A percentile compares a stretch with the other conserved stretches of the same genome.
These are phyloP conservation scores for Globisporangium cylindrosporum DNA, from an alignment of 352 stramenopile genomes.

Conservation along the genomic window DNA sequence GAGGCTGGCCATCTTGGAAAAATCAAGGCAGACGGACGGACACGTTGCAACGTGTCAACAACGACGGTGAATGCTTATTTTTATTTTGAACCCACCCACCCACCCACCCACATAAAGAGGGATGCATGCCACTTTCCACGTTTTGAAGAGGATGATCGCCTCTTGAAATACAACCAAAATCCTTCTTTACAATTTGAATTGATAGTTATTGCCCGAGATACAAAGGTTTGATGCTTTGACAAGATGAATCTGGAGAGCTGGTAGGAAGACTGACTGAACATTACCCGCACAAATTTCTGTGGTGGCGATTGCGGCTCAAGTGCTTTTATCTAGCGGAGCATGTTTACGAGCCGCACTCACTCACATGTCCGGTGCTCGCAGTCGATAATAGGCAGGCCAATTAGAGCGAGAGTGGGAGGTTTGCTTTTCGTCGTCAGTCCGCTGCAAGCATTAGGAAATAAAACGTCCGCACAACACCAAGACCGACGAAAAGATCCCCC, in stretches of 20 bases:
- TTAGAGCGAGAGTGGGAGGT: neutral
- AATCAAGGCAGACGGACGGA: neutral
- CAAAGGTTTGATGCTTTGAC: neutral
- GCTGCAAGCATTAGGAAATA: conserved; percentile 11
- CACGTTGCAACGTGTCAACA: neutral
- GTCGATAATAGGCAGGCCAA: neutral
- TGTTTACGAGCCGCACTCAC: neutral
- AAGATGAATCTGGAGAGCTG: neutral
- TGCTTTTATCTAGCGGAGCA: neutral
- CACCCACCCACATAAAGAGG: neutral
- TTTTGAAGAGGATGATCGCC: neutral
- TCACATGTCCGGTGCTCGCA: neutral
- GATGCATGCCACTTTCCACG: neutral
- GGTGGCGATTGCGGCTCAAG: neutral
- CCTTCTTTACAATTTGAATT: neutral
- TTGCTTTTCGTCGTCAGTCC: conserved; percentile 4
- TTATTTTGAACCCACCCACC: neutral
- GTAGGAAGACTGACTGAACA: neutral
- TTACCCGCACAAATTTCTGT: neutral
- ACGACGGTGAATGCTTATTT: neutral
- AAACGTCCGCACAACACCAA: conserved; percentile 4
- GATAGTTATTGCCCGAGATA: neutral
- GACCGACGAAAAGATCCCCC: conserved; percentile 4
- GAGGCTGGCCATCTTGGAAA: neutral
- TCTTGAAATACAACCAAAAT: neutral